phyloP scores from a whole-genome alignment of 805 yeast species.

The Yarrowia bubula region DNA sequence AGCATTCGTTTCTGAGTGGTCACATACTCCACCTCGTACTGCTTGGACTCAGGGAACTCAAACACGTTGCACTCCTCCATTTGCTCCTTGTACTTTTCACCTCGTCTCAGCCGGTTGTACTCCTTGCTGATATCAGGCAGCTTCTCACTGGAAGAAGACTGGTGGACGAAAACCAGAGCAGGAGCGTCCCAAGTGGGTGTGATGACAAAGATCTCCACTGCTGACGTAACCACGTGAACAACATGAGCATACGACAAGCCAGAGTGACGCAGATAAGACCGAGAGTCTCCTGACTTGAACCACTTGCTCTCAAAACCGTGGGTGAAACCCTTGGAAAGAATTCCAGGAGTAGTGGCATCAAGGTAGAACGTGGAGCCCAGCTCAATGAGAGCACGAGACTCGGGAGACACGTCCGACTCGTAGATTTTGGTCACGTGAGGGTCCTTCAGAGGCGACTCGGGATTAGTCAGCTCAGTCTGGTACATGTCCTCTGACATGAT shows the following conservation, averaged over 20 bases:
- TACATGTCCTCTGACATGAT: constrained; percentile 66
- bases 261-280: neutral
- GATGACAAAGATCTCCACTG: constrained; percentile 9
- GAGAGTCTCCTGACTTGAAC: constrained; percentile 36
- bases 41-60: constrained; percentile 1
- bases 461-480: constrained; percentile 53
- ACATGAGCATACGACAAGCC: neutral
- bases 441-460: constrained; percentile 63
- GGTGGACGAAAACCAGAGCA: constrained; percentile 6
- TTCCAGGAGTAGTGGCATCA: constrained; percentile 70
- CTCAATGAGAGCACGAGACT: constrained; percentile 73
- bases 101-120: neutral
- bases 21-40: constrained; percentile 6
- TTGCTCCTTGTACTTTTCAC: neutral
- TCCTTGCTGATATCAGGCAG: constrained; percentile 16
- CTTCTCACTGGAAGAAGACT: constrained; percentile 5
- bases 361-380: constrained; percentile 73
- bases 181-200: constrained; percentile 15
- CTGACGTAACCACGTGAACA: constrained; percentile 32
- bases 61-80: constrained; percentile 4
- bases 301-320: constrained; percentile 74
- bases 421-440: constrained; percentile 65
- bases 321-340: constrained; percentile 80
- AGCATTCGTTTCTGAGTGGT: neutral
- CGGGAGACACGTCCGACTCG: constrained; percentile 66